A percentile compares a stretch with the other conserved stretches of the same genome.
phyloP scores from a whole-genome alignment of 2,329 filamentous ascomycete genomes.

The Pestalotiopsis sp. region DNA sequence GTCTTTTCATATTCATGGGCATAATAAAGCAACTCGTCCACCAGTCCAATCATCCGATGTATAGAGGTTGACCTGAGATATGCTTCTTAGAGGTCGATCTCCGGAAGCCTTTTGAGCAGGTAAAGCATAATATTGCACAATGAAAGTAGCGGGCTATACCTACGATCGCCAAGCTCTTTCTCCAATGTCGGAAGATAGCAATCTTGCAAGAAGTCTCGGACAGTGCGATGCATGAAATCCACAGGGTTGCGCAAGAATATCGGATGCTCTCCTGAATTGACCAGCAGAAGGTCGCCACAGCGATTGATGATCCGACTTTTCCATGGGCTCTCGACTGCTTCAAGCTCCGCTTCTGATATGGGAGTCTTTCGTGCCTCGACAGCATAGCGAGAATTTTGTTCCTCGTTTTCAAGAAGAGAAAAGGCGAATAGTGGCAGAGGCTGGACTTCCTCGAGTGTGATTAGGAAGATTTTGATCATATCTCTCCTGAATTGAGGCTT shows the following conservation, averaged over 20 bases:
- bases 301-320: background rate
- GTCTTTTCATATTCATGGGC: background rate
- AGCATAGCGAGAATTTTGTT: background rate
- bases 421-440: background rate
- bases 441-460: background rate
- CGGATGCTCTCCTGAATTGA: background rate
- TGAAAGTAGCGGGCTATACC: background rate
- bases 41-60: background rate
- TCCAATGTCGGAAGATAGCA: background rate
- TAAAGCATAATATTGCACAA: background rate
- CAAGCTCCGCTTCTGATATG: background rate
- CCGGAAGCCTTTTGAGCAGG: background rate
- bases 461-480: background rate
- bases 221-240: background rate
- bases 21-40: background rate
- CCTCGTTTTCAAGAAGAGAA: background rate
- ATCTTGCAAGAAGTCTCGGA: background rate
- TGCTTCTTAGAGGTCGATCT: background rate
- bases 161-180: background rate
- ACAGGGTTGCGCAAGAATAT: background rate
- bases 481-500: background rate
- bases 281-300: background rate
- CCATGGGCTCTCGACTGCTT: background rate
- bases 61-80: background rate
- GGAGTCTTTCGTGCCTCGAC: background rate